phyloP scores from a whole-genome alignment of 176 grass and related monocot species.

The Alloteropsis semialata region DNA sequence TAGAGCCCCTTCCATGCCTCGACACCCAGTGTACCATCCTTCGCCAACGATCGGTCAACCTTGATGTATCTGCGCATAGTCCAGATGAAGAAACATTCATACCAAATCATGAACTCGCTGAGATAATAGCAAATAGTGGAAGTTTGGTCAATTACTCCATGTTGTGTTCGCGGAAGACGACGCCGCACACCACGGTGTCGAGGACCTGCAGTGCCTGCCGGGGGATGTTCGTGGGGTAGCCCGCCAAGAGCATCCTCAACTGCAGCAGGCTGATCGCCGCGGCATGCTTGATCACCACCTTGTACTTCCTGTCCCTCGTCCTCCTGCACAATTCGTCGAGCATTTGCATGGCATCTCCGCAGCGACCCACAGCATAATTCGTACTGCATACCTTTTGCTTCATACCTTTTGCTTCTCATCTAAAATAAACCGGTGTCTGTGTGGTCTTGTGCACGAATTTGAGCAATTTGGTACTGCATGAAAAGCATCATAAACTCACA shows the following conservation, averaged over 20 bases:
- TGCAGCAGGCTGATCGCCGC: neutral
- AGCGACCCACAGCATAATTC: neutral
- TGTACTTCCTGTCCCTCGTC: slow-evolving; percentile 21
- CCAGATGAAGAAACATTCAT: neutral
- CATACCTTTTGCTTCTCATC: too few relatives aligned
- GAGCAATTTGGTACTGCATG: too few relatives aligned
- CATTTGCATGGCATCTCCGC: neutral
- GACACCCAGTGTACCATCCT: neutral
- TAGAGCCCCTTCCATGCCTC: neutral
- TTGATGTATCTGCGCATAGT: slow-evolving; percentile 19
- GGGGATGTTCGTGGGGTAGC: slow-evolving; percentile 23
- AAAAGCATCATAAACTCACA: too few relatives aligned
- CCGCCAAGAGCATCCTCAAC: slow-evolving; percentile 35
- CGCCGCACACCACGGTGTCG: slow-evolving; percentile 34
- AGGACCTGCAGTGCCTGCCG: slow-evolving; percentile 38
- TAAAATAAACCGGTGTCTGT: too few relatives aligned
- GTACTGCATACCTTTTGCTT: too few relatives aligned
- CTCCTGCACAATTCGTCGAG: neutral
- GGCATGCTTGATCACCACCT: slow-evolving; percentile 34
- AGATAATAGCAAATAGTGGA: neutral
- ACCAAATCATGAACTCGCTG: neutral
- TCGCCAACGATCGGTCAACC: slow-evolving; percentile 41
- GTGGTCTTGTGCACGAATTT: too few relatives aligned
- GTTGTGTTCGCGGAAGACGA: slow-evolving; percentile 12
- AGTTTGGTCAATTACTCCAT: slow-evolving; percentile 21